Base-by-base conservation (phyloP, 495 filamentous ascomycete genomes). In the Aspergillus homomorphus region DNA sequence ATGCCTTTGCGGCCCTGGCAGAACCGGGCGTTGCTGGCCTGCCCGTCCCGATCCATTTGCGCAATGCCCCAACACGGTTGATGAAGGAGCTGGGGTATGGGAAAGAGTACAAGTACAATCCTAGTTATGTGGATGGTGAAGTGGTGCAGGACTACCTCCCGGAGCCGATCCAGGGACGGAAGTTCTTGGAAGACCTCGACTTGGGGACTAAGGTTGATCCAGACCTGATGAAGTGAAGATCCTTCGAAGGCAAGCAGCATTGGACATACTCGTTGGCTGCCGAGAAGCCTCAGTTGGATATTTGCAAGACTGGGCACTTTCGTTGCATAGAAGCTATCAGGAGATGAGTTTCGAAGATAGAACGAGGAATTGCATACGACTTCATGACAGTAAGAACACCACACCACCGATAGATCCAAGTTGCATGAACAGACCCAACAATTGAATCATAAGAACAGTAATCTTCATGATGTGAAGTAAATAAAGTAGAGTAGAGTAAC, bases 31-130 rank as follows among this genome's bases (percentile, higher is more conserved):
- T 94, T 4, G 92, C 91, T 0, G 82, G 82, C 2, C 62, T 96
- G 46, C 87, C 91, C 0, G 82, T 98, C 12, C 94, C 94, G 21
- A 69, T 95, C 41, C 94, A 98, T 73, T 72, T 98, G 52, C 74
- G 94, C 45, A 97, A 97, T 70, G 93, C 93, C 9, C 92, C 92
- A 1, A 98, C 94, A 7, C 82, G 84, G 64, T 65, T 97, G 63
- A 95, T 98, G 94, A 89, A 90, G 62, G 93, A 97, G 66, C 72
- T 97, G 49, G 92, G 90, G 1, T 91, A 90, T 62, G 94, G 94
- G 10, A 86, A 80, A 51, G 91, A 89, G 69, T 98, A 98, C 69
- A 98, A 98, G 67, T 98, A 98, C 71, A 95, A 95, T 65, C 94
- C 94, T 0, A 87, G 91, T 63, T 98, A 90, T 66, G 72, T 78